Base-by-base conservation (phyloP, 805 yeast genomes). In the Saturnispora gosingensis region DNA sequence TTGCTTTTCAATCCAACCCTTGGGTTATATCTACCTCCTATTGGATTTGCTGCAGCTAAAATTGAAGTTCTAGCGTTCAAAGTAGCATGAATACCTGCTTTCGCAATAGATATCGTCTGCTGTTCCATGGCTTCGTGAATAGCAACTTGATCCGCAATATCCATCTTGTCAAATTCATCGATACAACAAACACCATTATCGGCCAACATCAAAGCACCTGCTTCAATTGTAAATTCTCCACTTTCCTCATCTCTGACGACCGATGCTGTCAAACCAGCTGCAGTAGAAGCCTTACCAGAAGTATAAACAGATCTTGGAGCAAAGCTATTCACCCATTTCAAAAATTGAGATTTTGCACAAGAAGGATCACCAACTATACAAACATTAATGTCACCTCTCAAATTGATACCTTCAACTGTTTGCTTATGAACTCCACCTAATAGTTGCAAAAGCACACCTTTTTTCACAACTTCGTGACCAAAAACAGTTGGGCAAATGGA, bases 81-180 rank as follows among this genome's bases (percentile, higher is more conserved):
- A 0, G 99, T 93, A 2, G 99, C 98, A 64, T 93, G 97, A 57
- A 93, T 93, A 63, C 99, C 99, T 1, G 99, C 99, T 67, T 93
- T 93, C 10, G 99, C 97, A 62, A 93, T 93, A 15, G 97, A 90
- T 58, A 93, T 93, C 0, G 99, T 93, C 69, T 93, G 99, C 71
- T 93, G 99, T 76, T 93, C 99, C 99, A 93, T 93, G 24, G 98
- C 99, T 72, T 93, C 99, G 71, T 93, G 99, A 72, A 93, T 91
- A 3, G 98, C 98, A 51, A 93, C 98, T 70, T 93, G 98, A 69
- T 93, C 98, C 1, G 82, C 70, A 43, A 90, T 68, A 67, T 91
- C 97, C 99, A 93, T 93, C 72, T 93, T 93, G 66, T 93, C 99
- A 61, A 93, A 93, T 72, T 93, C 99, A 67, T 93, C 99, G 67